Base-by-base conservation (phyloP, 1,284 basidiomycete genomes). In the Laetiporus sulphureus region DNA sequence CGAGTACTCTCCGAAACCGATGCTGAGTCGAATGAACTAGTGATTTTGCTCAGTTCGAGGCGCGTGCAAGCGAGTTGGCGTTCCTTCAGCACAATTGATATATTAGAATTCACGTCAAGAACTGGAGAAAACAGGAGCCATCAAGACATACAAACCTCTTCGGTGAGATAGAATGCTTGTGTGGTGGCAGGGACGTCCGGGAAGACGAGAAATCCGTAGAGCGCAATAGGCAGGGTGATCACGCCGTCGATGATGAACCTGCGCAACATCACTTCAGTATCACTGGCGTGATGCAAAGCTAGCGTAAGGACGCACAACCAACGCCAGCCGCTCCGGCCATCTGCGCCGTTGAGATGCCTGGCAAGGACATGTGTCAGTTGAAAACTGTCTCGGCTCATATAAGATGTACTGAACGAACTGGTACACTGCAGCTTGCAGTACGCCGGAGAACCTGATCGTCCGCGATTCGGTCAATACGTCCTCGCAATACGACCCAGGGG, bases 191-290 rank as follows among this genome's bases (percentile, higher is more conserved):
- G 84, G 8, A 80, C 70, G 53, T 86, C 79, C 8, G 85, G 86
- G 53, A 89, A 87, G 18, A 83, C 65, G 19, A 82, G 51, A 51
- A 83, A 84, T 0, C 84, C 84, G 53, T 87, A 85, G 3, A 84
- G 51, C 0, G 84, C 80, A 43, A 84, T 79, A 0, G 82, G 80
- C 5, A 87, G 58, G 2, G 83, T 85, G 39, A 87, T 83, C 13
- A 82, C 60, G 3, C 83, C 83, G 53, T 87, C 83, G 27, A 87
- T 76, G 46, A 87, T 77, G 56, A 85, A 82, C 16, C 76, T 80
- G 47, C n/a, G 21, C 7, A 41, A 38, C 18, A 21, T 36, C 18
- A 36, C 16, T 29, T 16, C 11, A 19, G n/a, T n/a, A n/a, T n/a
- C n/a, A 4, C 30, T 20, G 16, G 16, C 3, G 12, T 12, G 5